Base-by-base conservation (phyloP, 202 grass and related monocot species). In the Elaeis oleifera region DNA sequence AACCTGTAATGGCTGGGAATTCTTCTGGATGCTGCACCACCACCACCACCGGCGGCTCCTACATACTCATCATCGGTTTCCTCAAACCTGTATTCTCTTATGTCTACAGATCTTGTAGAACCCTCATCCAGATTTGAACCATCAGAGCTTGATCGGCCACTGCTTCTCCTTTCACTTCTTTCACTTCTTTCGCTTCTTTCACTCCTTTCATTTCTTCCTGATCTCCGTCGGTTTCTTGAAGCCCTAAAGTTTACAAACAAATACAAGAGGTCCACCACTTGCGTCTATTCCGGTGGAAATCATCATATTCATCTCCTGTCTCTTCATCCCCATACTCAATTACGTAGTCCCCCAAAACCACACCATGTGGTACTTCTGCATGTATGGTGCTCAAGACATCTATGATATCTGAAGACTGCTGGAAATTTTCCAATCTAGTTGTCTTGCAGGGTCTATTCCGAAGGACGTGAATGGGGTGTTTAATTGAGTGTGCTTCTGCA, bases 261-360 rank as follows among this genome's bases (percentile, higher is more conserved):
- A 95, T 95, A 70, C 83, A 95, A 29, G 85, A 83, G 16, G 77
- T 64, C 90, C 90, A 95, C 90, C 90, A 95, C 57, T 62, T 71
- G 4, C 79, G 73, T 63, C 90, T 76, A 32, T 79, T 85, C 56
- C 82, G 71, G 73, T 44, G 76, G 59, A 86, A 85, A 56, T 85
- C 85, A 50, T 89, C 90, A 23, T 89, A 86, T 58, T 95, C 85
- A 53, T 89, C 90, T 74, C 90, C 90, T 50, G 76, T 74, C 59
- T 95, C 90, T 69, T 95, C 90, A 77, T 92, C 88, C 0, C 84
- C 92, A 78, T 97, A 97, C 51, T 97, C 92, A 28, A 97, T 97
- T 16, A 97, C 92, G 86, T 97, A 97, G 28, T 97, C 92, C 62
- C 92, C 92, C 2, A 97, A 75, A 68, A 97, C 82, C n/a, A 97